Base-by-base conservation (phyloP, 441 rosid species). In the Omphalea diandra region DNA sequence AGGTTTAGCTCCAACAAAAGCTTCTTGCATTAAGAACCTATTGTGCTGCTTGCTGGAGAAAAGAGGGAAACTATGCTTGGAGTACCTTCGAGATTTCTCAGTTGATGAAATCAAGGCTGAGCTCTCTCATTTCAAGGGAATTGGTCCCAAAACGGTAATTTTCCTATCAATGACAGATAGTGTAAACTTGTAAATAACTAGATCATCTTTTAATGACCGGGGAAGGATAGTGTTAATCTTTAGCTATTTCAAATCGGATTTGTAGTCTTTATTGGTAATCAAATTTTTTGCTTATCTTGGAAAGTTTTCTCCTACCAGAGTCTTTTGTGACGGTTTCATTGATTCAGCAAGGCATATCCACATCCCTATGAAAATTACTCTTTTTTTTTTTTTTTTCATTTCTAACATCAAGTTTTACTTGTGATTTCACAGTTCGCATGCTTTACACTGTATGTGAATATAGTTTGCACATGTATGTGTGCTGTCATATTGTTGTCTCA, bases 111-210 rank as follows among this genome's bases (percentile, higher is more conserved):
- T 90, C 7, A 90, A 89, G 80, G 71, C 85, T 0, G 98, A 90
- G 88, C 93, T 90, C 63, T 90, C 96, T 70, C 80, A 77, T 67
- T 89, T 87, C 67, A 89, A 87, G 78, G 96, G 97, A 71, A 66
- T 93, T 75, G 94, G 94, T n/a, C 94, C 97, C 18, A 93, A 90
- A 79, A 93, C 91, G 77, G 98, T 90, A 82, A 73, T 20, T 64
- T 68, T 17, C 38, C 43, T 31, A 5, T 35, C n/a, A 2, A 18
- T 53, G 43, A 38, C 8, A 0, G 5, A 26, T n/a, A 7, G n/a
- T 40, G 29, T 22, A 3, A 32, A 12, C 7, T 11, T 58, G 22
- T 57, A 18, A 26, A 10, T 31, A 15, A 43, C 7, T 41, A 41
- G 14, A 31, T 47, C 27, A 36, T 29, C 24, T 59, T 53, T 57